Evolutionary conservation across 441 rosid species (phyloP), one percentile per base, ranked within the genome.

Genomic region (Biscutella laevigata): DNA sequence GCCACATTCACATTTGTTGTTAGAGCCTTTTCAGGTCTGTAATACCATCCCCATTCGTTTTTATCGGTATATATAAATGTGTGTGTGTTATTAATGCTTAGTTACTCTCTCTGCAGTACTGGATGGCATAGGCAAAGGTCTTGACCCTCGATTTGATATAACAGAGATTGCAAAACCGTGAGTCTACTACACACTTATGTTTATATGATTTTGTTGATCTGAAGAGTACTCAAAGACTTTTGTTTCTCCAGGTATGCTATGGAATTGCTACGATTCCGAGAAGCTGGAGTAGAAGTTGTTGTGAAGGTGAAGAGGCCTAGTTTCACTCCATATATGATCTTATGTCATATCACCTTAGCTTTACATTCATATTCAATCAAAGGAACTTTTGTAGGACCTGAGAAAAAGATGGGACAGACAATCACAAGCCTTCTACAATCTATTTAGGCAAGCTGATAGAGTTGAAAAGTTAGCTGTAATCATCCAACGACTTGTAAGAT

Each of bases 61-160:
- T 2, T 8, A 24, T 35, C 53, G 34, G 59, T 17, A 17, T 17
- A 17, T 17, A 17, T 17, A 17, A 1, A 17, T 17, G 3, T 3
- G 3, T 17, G 3, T 17, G 3, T 17, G 20, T 17, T 17, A 17
- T 17, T 17, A 20, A 5, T 32, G 42, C 21, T 17, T 35, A 21
- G 16, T 61, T 50, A 30, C 54, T 36, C 45, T 41, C 39, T 65
- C 49, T 75, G 75, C 78, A 92, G 99, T 88, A 27, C 62, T 88
- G 76, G 96, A 88, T 78, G 96, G 96, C 70, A 92, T 92, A n/a
- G 99, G 99, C 41, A 92, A 92, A 78, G 97, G 99, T 58, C 95
- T 92, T 53, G 97, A 92, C 69, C 94, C 99, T 21, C 91, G 94
- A 19, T 92, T 92, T 62, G 99, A 92, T 68, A 92, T 92, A 49